Conservation (phyloP, 208 protist species). For the Trypanosoma brucei region DNA sequence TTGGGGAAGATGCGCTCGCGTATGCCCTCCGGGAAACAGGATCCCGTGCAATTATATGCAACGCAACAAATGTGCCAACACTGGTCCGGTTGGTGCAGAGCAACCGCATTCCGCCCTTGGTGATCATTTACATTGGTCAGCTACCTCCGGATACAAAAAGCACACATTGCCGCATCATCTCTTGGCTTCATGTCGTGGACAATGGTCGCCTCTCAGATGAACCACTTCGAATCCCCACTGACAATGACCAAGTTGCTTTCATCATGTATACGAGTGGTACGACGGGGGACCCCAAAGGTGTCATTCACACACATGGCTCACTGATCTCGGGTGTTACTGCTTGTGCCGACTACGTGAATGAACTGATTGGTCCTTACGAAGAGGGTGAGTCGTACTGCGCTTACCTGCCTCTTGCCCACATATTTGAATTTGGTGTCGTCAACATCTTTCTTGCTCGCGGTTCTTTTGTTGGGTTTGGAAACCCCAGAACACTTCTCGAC, state of each 20-base stretch:
- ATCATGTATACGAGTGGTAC: conserved; percentile 8
- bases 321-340: conserved; percentile 3
- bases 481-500: neutral
- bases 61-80: conserved; percentile 42
- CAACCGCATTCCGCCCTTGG: conserved; percentile 34
- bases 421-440: conserved; percentile 8
- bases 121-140: conserved; percentile 50
- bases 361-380: conserved; percentile 3
- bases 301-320: conserved; percentile 3
- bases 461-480: conserved; percentile 8
- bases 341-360: conserved; percentile 2
- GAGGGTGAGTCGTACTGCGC: conserved; percentile 4
- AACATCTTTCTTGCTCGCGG: conserved; percentile 6
- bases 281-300: conserved; percentile 2
- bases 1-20: conserved; percentile 63
- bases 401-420: conserved; percentile 6
- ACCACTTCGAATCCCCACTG: neutral
- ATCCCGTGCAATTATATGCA: conserved; percentile 61
- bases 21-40: conserved; percentile 74
- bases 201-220: conserved; percentile 4
- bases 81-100: conserved; percentile 37
- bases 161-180: neutral
- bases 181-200: conserved; percentile 3
- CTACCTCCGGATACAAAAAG: neutral
- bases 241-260: conserved; percentile 2